Base-by-base conservation (phyloP, 1,139 yeast species). In the Kluyveromyces sp. region DNA sequence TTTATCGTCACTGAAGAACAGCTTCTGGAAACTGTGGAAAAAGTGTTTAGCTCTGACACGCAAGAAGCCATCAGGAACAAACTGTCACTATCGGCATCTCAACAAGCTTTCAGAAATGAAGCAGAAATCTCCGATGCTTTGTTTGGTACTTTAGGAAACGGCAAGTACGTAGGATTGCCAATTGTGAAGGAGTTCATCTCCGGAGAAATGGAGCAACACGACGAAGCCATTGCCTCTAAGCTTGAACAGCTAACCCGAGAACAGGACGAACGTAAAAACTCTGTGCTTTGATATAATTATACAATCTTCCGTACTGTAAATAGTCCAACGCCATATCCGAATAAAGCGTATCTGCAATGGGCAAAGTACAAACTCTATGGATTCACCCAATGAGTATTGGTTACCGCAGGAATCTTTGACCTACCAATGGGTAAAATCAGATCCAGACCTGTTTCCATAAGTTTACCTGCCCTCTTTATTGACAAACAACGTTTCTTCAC, bases 1-100 rank as follows among this genome's bases (percentile, higher is more conserved):
- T 61, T 61, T 43, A 64, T 68, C 41, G 62, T 61, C 4, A 60
- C 60, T 12, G 70, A 67, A 48, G 52, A 56, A 13, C 65, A 65
- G 33, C 53, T 68, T 9, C 36, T 49, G 37, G 50, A 52, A 17
- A 61, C 60, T 16, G 52, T 68, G 7, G 68, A 65, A 20, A 55
- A 56, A 16, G 68, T 59, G 0, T 67, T 67, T 43, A 53, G 51
- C 29, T 48, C 48, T 30, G 54, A 52, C 36, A 53, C 51, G 11
- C 43, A 52, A 16, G 53, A 51, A 29, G 49, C 46, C 7, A 37
- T 53, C 41, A 51, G 52, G 45, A 53, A 49, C 9, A 51, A 47
- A 41, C 40, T 50, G 16, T 47, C 50, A 33, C 45, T 49, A 39
- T 50, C 50, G 15, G 39, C 46, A 22, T 46, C 53, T 18, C 50